These are phyloP conservation scores for Pichia sp. DNA, from an alignment of 1,139 yeast species.

Conservation along the genomic window DNA sequence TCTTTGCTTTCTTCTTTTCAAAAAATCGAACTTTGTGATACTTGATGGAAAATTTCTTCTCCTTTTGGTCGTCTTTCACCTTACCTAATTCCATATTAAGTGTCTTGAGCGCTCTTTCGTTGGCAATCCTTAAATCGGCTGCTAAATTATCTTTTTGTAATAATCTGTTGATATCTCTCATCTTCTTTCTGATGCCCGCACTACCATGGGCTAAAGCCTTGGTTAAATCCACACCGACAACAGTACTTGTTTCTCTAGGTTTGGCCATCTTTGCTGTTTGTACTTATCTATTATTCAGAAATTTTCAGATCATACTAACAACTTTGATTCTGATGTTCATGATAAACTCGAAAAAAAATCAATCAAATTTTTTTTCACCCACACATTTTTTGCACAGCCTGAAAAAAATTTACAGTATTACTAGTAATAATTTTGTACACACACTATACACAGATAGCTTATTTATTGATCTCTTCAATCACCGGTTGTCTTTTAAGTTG, in stretches of 20 bases:
- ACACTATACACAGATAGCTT: not conserved
- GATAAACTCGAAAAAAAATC: not conserved
- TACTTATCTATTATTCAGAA: too few species aligned
- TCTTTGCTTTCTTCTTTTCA: slow-evolving; percentile 82
- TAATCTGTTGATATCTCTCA: slow-evolving; percentile 80
- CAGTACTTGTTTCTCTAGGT: slow-evolving; percentile 11
- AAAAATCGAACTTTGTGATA: slow-evolving; percentile 95
- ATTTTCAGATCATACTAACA: too few species aligned
- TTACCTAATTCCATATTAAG: slow-evolving; percentile 63
- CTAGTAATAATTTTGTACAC: too few species aligned
- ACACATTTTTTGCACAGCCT: slow-evolving; percentile 10
- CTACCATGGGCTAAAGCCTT: slow-evolving; percentile 30
- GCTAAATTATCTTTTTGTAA: slow-evolving; percentile 61
- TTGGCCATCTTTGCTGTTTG: slow-evolving; percentile 7
- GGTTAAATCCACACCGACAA: slow-evolving; percentile 28
- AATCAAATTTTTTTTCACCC: not conserved
- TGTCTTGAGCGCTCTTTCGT: slow-evolving; percentile 84
- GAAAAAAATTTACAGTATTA: slow-evolving; percentile 3
- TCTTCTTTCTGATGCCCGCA: slow-evolving; percentile 72
- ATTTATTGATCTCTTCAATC: not conserved
- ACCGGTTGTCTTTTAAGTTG: slow-evolving; percentile 29
- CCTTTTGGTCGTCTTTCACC: slow-evolving; percentile 48
- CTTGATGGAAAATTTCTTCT: slow-evolving; percentile 64
- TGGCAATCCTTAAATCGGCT: slow-evolving; percentile 73
- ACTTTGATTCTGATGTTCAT: too few species aligned